Percentiles rank a stretch among this genome's conserved stretches.
These are phyloP conservation scores for Capsicum pubescens DNA, from an alignment of 257 asterid species.

Conservation along the genomic window DNA sequence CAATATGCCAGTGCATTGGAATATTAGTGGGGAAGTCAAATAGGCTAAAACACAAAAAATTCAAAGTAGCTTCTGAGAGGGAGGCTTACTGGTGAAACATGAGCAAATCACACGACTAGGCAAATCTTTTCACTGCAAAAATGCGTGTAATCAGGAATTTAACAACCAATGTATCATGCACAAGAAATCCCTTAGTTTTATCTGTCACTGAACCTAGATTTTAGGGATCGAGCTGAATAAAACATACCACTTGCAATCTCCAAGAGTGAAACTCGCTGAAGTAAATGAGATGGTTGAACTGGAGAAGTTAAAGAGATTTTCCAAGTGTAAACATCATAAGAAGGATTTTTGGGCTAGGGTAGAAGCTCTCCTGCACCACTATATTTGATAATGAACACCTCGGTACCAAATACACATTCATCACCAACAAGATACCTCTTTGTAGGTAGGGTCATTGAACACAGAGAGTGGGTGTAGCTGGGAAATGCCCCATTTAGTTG, in stretches of 20 bases:
- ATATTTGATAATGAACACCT: background rate
- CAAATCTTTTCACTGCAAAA: conserved; percentile 6
- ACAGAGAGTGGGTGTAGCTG: background rate
- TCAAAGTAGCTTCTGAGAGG: background rate
- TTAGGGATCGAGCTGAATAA: background rate
- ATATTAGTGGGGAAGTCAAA: no score
- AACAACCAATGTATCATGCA: conserved; percentile 5
- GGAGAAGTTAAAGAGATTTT: background rate
- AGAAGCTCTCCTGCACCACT: background rate
- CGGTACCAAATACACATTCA: conserved; percentile 32
- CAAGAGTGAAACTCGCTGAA: background rate
- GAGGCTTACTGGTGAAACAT: background rate
- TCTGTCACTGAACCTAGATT: background rate
- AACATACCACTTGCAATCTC: conserved; percentile 18
- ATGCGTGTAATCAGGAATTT: background rate
- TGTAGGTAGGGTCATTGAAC: background rate
- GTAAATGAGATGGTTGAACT: background rate
- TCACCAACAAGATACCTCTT: conserved; percentile 29
- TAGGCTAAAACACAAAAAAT: no score
- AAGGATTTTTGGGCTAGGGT: no score
- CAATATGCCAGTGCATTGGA: no score
- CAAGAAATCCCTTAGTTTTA: background rate
- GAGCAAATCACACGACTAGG: background rate
- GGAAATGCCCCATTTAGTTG: conserved; percentile 14
- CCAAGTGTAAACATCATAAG: background rate